Conservation (phyloP, 345 rosid species). For the Euphorbia tirucalli region DNA sequence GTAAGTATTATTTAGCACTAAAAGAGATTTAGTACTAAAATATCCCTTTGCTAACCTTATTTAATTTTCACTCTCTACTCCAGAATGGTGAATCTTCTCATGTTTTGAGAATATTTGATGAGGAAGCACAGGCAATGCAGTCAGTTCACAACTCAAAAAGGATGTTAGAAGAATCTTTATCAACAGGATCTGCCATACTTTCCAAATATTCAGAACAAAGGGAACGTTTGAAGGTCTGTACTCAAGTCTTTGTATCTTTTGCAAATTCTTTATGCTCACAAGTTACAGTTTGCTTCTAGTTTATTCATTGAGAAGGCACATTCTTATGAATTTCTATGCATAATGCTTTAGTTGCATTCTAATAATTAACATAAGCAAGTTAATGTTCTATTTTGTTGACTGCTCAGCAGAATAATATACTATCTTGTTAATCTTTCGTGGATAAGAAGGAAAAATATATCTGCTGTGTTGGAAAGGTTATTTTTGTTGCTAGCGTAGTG, state of each 20-base stretch:
- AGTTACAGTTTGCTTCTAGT: neutral
- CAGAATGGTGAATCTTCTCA: constrained; percentile 82
- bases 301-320: neutral
- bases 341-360: neutral
- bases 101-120: constrained; percentile 80
- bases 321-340: neutral
- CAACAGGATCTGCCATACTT: constrained; percentile 80
- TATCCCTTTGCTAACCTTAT: neutral
- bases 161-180: constrained; percentile 77
- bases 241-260: neutral
- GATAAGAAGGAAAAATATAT: too few species aligned
- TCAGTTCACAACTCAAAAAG: constrained; percentile 78
- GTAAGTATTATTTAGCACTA: constrained; percentile 32
- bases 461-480: too few species aligned
- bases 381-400: neutral
- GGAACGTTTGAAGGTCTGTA: constrained; percentile 70
- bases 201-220: constrained; percentile 86
- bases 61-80: constrained; percentile 13
- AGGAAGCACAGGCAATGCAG: constrained; percentile 86
- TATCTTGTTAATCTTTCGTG: neutral
- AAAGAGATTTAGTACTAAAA: neutral
- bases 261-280: neutral
- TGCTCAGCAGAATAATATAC: neutral
- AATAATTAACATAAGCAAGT: neutral
- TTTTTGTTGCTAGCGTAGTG: neutral